Conservation (phyloP, 2,329 filamentous ascomycete species). For the Penicillium sp. region DNA sequence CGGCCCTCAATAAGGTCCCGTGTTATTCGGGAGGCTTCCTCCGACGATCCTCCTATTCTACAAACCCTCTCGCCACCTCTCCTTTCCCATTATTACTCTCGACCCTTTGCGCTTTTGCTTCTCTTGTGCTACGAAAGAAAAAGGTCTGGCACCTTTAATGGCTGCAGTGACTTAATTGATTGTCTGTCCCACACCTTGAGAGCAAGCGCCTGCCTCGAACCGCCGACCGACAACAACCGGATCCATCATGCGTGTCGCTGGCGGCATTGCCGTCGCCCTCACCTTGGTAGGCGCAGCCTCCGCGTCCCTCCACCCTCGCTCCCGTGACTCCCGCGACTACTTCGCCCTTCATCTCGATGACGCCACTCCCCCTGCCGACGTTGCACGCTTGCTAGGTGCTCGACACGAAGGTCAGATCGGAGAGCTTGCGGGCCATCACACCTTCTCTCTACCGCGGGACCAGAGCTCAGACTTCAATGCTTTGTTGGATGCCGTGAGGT, state of each 20-base stretch:
- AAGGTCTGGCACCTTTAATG: slow-evolving; percentile 21
- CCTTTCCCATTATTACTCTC: neutral
- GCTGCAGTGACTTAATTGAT: slow-evolving; percentile 10
- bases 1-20: slow-evolving; percentile 4
- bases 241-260: slow-evolving; percentile 25
- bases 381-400: slow-evolving; percentile 73
- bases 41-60: slow-evolving; percentile 19
- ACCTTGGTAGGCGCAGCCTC: slow-evolving; percentile 47
- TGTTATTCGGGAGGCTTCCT: slow-evolving; percentile 1
- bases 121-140: neutral
- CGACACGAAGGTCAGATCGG: slow-evolving; percentile 79
- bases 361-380: slow-evolving; percentile 62
- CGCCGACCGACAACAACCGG: slow-evolving; percentile 2
- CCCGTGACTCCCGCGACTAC: slow-evolving; percentile 84
- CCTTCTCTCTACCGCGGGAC: slow-evolving; percentile 71
- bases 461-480: slow-evolving; percentile 57
- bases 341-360: slow-evolving; percentile 84
- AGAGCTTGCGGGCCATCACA: slow-evolving; percentile 76
- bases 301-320: slow-evolving; percentile 58
- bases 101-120: neutral
- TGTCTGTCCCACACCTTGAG: slow-evolving; percentile 6
- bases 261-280: slow-evolving; percentile 50
- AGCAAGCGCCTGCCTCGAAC: slow-evolving; percentile 15
- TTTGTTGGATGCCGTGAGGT: slow-evolving; percentile 54
- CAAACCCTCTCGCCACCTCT: neutral